These are phyloP conservation scores for Herpetomonas muscarum DNA, from an alignment of 208 protist genomes.

Conservation along the genomic window DNA sequence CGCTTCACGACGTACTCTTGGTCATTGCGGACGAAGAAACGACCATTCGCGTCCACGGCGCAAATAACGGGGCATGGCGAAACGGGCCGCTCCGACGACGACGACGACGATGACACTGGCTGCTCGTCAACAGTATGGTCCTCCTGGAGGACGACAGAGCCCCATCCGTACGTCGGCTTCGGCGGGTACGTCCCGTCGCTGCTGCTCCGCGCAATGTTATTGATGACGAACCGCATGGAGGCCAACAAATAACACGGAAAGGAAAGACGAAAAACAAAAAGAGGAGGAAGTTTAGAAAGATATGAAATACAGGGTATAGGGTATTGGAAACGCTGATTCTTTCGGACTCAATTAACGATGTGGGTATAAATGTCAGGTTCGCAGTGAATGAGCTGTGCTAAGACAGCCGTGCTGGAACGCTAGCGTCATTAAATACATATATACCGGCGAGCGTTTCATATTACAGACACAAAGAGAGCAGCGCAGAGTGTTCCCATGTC, in stretches of 20 bases:
- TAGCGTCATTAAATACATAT: too few relatives aligned
- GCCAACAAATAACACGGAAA: slow-evolving; percentile 1
- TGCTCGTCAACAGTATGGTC: neutral
- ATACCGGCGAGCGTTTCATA: too few relatives aligned
- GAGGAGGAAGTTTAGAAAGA: neutral
- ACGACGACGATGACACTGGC: too few relatives aligned
- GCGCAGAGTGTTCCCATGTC: too few relatives aligned
- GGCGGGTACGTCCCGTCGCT: slow-evolving; percentile 26
- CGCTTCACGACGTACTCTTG: slow-evolving; percentile 26
- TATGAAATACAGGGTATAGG: neutral
- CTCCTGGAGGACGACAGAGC: slow-evolving; percentile 27
- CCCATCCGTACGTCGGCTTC: slow-evolving; percentile 34
- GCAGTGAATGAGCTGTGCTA: too few relatives aligned
- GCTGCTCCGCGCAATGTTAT: slow-evolving; percentile 20
- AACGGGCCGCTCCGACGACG: too few relatives aligned
- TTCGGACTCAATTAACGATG: too few relatives aligned
- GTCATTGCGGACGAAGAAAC: slow-evolving; percentile 38
- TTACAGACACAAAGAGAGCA: too few relatives aligned
- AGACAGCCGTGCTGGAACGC: too few relatives aligned
- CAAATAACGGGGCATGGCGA: slow-evolving; percentile 42
- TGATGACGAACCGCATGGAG: slow-evolving; percentile 41
- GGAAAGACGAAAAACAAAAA: slow-evolving; percentile 3
- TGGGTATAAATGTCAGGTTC: too few relatives aligned
- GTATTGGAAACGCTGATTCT: too few relatives aligned
- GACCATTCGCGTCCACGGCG: slow-evolving; percentile 42